Conservation (phyloP, 2,329 filamentous ascomycete species). For the Calonectria hongkongensis region DNA sequence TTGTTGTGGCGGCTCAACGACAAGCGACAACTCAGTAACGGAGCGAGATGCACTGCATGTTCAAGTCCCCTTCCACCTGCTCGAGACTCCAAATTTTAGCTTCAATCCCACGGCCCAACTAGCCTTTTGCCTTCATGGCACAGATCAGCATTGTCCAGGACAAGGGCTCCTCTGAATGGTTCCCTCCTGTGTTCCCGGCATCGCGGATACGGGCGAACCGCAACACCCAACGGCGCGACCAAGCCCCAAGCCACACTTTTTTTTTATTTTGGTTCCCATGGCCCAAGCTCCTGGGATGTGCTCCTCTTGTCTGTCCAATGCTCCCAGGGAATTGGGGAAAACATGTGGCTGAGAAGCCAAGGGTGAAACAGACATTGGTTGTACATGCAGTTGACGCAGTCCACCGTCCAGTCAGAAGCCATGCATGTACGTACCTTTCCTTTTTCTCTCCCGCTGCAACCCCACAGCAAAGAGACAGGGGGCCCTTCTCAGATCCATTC, state of each 20-base stretch:
- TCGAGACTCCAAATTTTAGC: neutral
- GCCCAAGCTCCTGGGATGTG: slow-evolving; percentile 12
- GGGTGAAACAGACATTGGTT: neutral
- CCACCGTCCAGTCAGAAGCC: too few relatives aligned
- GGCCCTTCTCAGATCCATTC: slow-evolving; percentile 24
- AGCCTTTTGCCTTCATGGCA: neutral
- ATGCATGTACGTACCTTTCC: neutral
- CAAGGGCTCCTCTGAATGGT: slow-evolving; percentile 22
- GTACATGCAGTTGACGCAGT: neutral
- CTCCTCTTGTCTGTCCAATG: neutral
- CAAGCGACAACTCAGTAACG: slow-evolving; percentile 18
- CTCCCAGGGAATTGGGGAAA: neutral
- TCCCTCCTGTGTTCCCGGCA: slow-evolving; percentile 16
- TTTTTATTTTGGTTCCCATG: slow-evolving; percentile 19
- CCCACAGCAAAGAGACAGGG: slow-evolving; percentile 1
- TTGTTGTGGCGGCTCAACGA: slow-evolving; percentile 16
- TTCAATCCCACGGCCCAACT: neutral
- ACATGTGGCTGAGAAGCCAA: neutral
- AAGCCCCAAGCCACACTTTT: slow-evolving; percentile 23
- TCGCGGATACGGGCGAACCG: slow-evolving; percentile 12
- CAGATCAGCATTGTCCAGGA: slow-evolving; percentile 18
- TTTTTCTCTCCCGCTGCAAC: neutral
- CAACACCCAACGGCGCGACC: slow-evolving; percentile 18
- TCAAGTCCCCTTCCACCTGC: too few relatives aligned
- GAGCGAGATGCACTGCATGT: neutral